Conservation (phyloP, 768 basidiomycete species). For the Suillus bovinus region DNA sequence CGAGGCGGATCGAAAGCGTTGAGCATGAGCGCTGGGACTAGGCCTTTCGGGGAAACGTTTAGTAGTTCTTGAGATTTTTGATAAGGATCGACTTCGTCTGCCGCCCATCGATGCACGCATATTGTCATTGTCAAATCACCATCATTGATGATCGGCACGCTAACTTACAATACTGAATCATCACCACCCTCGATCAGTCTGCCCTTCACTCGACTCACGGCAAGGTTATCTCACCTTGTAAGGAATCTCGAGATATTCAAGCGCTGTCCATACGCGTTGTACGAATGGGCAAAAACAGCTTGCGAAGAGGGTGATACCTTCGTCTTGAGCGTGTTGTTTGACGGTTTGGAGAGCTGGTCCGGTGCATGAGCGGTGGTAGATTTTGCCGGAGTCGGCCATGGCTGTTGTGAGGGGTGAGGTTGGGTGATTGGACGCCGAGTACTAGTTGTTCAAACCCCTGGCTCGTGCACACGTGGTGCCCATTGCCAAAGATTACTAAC, state of each 20-base stretch:
- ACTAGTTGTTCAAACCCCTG: too few species aligned
- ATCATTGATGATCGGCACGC: not conserved
- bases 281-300: conserved; percentile 83
- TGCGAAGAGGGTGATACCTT: conserved; percentile 67
- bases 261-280: conserved; percentile 75
- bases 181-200: not conserved
- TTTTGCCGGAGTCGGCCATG: conserved; percentile 37
- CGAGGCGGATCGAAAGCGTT: conserved; percentile 54
- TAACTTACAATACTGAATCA: conserved; percentile 40
- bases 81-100: conserved; percentile 83
- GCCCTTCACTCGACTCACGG: not conserved
- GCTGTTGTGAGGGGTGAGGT: not conserved
- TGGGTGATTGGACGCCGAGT: not conserved
- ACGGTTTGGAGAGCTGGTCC: conserved; percentile 59
- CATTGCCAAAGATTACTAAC: too few species aligned
- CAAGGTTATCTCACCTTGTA: conserved; percentile 55
- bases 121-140: not conserved
- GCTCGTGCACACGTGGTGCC: not conserved
- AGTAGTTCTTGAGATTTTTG: conserved; percentile 78
- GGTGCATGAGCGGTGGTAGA: conserved; percentile 43
- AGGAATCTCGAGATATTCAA: conserved; percentile 68
- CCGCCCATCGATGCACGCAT: not conserved
- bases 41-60: conserved; percentile 79
- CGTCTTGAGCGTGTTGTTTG: conserved; percentile 43
- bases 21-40: conserved; percentile 71